Evolutionary conservation across 257 asterid species (phyloP), one percentile per base, ranked within the genome.

Genomic region (Penstemon barbatus): DNA sequence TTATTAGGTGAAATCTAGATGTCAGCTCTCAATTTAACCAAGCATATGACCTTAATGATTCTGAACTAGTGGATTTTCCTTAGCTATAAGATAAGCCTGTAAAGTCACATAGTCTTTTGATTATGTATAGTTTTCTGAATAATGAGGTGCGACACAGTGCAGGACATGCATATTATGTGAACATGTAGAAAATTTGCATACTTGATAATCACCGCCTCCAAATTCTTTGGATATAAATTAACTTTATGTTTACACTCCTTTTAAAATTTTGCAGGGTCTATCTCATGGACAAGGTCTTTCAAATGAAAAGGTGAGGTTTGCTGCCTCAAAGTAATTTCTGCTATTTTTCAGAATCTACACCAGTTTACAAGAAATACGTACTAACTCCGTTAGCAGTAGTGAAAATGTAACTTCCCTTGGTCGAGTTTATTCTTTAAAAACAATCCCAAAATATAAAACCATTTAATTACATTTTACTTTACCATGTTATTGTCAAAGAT

Each of bases 181-280:
- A 53, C 67, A 57, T 65, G 50, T 40, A 19, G 71, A 69, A 12
- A 7, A 37, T 44, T 57, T 52, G 51, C 36, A 49, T 6, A 7
- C 68, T 49, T 61, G n/a, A 42, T 60, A 33, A 46, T 65, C 63
- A 42, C 18, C 48, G 40, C 69, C 52, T 62, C 36, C 49, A 19
- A 54, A 56, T 65, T 76, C 41, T 25, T 56, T 13, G 15, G 38
- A 48, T 60, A n/a, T 64, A 19, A 38, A 8, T 56, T 44, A 56
- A 50, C 33, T 49, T 5, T 65, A n/a, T 63, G 7, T 56, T 74
- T 70, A 69, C 62, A 36, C 55, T 57, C 71, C 43, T 68, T 70
- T 9, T 70, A 70, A 79, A 43, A 65, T 69, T 43, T 70, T 81
- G 86, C 88, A 89, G 98, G 96, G 81, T 18, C 78, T 92, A 70